Base-by-base conservation (phyloP, 2,329 filamentous ascomycete genomes). In the Boeremia exigua region DNA sequence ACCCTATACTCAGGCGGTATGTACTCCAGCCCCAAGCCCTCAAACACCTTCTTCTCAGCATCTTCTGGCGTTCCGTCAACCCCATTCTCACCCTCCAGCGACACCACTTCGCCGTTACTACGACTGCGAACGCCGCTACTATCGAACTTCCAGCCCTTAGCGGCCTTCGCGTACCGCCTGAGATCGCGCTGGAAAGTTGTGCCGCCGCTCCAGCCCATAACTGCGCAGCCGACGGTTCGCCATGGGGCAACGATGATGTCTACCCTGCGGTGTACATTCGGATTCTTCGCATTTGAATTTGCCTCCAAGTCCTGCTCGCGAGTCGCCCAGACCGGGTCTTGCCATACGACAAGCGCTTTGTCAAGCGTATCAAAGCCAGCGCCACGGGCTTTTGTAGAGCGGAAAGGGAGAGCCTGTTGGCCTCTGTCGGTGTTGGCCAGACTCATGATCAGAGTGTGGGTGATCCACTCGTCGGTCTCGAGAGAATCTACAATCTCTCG, bases 311-410 rank as follows among this genome's bases (percentile, higher is more conserved):
- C 78, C 12, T 55, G 72, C 1, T 67, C 69, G 53, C 75, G 75
- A 0, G 69, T 74, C 5, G 76, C 72, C 72, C 78, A 78, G 2
- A 60, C 46, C 0, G 88, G 88, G 67, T 92, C 81, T 70, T 96
- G 91, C 94, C 94, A 98, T 0, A 97, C 92, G 0, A 97, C 89
- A 48, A 98, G 79, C 0, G 92, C 92, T 74, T 97, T 97, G 74
- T 98, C 93, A 1, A 98, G 82, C 0, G 87, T 91, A 70, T 97
- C 93, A 63, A 96, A 97, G 0, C 91, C 90, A 19, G 81, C 78
- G 1, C 78, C 77, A 5, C 75, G 70, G 11, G 66, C 70, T 45
- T 68, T 74, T 3, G 77, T 72, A 5, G 73, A 75, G 6, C 78
- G 79, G 65, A 82, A 86, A 0, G 85, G 84, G 0, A 87, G 75